Percentiles rank a stretch among this genome's conserved stretches.
Conservation (phyloP, 176 grass and related monocot species). For the Tillandsia fasciculata region DNA sequence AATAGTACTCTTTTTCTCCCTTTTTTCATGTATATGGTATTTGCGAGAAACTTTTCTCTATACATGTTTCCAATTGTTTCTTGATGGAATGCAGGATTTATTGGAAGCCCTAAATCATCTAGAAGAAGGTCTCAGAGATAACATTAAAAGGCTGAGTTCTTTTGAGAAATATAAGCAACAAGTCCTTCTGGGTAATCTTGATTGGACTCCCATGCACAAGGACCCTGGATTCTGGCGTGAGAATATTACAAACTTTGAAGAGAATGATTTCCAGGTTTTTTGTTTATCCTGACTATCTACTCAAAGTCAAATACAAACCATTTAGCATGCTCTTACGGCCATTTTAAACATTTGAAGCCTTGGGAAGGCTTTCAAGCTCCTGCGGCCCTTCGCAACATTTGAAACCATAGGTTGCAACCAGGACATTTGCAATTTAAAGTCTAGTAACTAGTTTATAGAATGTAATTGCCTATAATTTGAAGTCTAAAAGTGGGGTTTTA, state of each 20-base stretch:
- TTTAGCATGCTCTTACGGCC: not conserved
- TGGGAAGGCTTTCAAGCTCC: not conserved
- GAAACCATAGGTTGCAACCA: not conserved
- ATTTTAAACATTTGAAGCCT: not conserved
- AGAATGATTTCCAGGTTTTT: constrained; percentile 97
- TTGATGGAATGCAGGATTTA: constrained; percentile 49
- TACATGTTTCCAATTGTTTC: not conserved
- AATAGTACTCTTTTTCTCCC: not conserved
- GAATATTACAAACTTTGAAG: constrained; percentile 87
- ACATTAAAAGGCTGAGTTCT: constrained; percentile 68
- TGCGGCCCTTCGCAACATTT: not conserved
- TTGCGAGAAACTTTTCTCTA: too few relatives aligned
- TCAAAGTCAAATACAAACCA: not conserved
- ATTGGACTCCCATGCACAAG: constrained; percentile 96
- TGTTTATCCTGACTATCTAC: not conserved
- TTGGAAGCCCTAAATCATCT: constrained; percentile 86
- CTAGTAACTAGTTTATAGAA: not conserved
- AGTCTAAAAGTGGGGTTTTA: too few relatives aligned
- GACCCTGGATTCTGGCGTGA: constrained; percentile 88
- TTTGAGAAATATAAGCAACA: constrained; percentile 97
- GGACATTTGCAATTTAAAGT: constrained; percentile 3
- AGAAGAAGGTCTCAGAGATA: constrained; percentile 74
- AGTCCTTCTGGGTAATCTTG: constrained; percentile 91
- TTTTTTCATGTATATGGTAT: too few relatives aligned
- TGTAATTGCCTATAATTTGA: too few relatives aligned